phyloP scores from a whole-genome alignment of 2,329 filamentous ascomycete species.

The Penicillium brasilianum region DNA sequence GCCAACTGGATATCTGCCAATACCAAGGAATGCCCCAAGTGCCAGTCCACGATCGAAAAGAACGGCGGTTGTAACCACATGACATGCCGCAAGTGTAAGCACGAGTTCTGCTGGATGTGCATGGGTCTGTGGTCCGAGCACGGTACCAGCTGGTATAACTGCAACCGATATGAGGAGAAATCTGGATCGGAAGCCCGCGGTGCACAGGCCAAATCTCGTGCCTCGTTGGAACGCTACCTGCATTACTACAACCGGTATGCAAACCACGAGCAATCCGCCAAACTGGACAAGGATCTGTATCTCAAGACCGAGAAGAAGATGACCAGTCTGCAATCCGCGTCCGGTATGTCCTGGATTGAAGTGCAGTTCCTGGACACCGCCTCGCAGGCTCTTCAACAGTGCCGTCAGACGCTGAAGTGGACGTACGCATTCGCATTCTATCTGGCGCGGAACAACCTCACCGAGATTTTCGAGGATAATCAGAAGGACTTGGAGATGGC shows the following conservation, averaged over 20 bases:
- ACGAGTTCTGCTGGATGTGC: slow-evolving; percentile 99
- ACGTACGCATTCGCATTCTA: slow-evolving; percentile 99
- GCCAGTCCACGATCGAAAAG: slow-evolving; percentile 97
- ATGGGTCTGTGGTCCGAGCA: slow-evolving; percentile 99
- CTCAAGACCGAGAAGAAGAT: slow-evolving; percentile 99
- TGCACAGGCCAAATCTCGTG: slow-evolving; percentile 86
- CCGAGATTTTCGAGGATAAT: slow-evolving; percentile 97
- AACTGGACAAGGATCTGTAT: slow-evolving; percentile 94
- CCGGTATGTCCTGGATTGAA: slow-evolving; percentile 98
- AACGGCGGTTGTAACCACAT: slow-evolving; percentile 98
- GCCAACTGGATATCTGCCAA: slow-evolving; percentile 99
- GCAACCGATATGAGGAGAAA: slow-evolving; percentile 96
- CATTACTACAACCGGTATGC: slow-evolving; percentile 99
- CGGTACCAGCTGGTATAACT: slow-evolving; percentile 99
- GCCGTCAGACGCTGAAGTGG: slow-evolving; percentile 98
- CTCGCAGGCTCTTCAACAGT: slow-evolving; percentile 91
- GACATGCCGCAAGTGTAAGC: slow-evolving; percentile 93
- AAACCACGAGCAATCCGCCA: slow-evolving; percentile 97
- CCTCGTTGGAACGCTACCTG: slow-evolving; percentile 91
- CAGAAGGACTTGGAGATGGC: slow-evolving; percentile 98
- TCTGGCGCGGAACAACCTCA: slow-evolving; percentile 91
- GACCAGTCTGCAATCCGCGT: slow-evolving; percentile 90
- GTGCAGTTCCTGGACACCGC: slow-evolving; percentile 95
- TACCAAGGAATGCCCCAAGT: slow-evolving; percentile 97
- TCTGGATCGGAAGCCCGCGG: slow-evolving; percentile 88